phyloP scores from a whole-genome alignment of 108 stramenopile species.

The Nitzschia sp. region DNA sequence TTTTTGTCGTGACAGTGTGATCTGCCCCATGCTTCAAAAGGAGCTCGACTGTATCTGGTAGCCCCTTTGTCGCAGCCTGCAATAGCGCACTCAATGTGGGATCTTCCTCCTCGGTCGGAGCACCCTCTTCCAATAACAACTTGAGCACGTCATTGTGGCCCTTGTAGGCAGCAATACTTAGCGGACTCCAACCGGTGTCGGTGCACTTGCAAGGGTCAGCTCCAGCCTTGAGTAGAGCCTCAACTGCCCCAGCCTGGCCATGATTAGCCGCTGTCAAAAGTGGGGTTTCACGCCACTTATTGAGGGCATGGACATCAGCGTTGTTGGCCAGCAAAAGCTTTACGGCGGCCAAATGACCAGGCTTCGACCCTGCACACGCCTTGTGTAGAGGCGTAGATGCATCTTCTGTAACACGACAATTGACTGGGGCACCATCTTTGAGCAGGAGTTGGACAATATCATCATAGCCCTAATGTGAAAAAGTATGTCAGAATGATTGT shows the following conservation, averaged over 20 bases:
- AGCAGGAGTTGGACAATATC: slow-evolving; percentile 80
- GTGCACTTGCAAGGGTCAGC: slow-evolving; percentile 90
- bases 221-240: slow-evolving; percentile 70
- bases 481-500: not conserved
- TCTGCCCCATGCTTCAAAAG: slow-evolving; percentile 84
- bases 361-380: slow-evolving; percentile 86
- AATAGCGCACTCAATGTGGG: slow-evolving; percentile 86
- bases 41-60: slow-evolving; percentile 84
- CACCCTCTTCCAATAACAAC: slow-evolving; percentile 79
- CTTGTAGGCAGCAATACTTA: slow-evolving; percentile 91
- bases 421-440: slow-evolving; percentile 76
- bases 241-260: slow-evolving; percentile 84
- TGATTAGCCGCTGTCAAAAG: slow-evolving; percentile 88
- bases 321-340: slow-evolving; percentile 64
- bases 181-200: slow-evolving; percentile 91
- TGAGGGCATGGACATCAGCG: slow-evolving; percentile 89
- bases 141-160: slow-evolving; percentile 90
- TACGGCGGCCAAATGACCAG: slow-evolving; percentile 80
- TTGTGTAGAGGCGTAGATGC: slow-evolving; percentile 85
- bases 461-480: slow-evolving; percentile 70
- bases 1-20: slow-evolving; percentile 91
- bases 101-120: slow-evolving; percentile 91
- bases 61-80: slow-evolving; percentile 89
- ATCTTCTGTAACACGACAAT: slow-evolving; percentile 87
- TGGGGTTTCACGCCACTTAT: slow-evolving; percentile 91